Base-by-base conservation (phyloP, 2,329 filamentous ascomycete species). In the Cladobotryum mycophilum region DNA sequence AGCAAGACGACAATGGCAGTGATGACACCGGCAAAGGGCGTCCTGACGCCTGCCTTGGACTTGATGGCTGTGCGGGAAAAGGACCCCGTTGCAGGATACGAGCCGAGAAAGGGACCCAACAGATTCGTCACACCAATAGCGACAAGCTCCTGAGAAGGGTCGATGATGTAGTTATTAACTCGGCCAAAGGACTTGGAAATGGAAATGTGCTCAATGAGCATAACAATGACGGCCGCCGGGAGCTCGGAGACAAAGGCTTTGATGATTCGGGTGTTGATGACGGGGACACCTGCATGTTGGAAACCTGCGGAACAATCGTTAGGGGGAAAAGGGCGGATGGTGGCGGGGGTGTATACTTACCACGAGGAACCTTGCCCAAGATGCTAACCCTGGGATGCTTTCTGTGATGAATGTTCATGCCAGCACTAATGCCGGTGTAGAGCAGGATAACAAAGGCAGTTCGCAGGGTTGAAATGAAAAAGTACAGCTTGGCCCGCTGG, bases 1-100 rank as follows among this genome's bases (percentile, higher is more conserved):
- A 95, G 74, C 2, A 96, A 74, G 8, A 96, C 89, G 11, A 95
- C 81, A 17, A 89, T 54, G 1, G 86, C 89, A 11, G 89, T 95
- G 55, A 95, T 89, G 43, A 92, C 80, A 75, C 89, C 89, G 34
- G 88, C 89, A 50, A 95, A 82, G 1, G 89, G 90, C 4, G 89
- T 95, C 40, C 89, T 84, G 2, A 95, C 89, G 64, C 89, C 89
- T 48, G 89, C 88, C 71, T 95, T 95, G n/a, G 89, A 88, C 69
- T 95, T 95, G 74, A 96, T 95, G 46, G 89, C 90, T 18, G 89
- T 95, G 54, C 89, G 82, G 7, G 88, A 92, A 75, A 96, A 96
- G 2, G 89, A 95, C 5, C 89, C 90, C 11, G 89, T 96, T 0
- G 88, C 87, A 4, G 89, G 88, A 60, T 95, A 96, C 2, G 76